A percentile compares a stretch with the other conserved stretches of the same genome.
Evolutionary conservation across 352 stramenopile genomes (phyloP).

Genomic region (Pythium dissotocum): DNA sequence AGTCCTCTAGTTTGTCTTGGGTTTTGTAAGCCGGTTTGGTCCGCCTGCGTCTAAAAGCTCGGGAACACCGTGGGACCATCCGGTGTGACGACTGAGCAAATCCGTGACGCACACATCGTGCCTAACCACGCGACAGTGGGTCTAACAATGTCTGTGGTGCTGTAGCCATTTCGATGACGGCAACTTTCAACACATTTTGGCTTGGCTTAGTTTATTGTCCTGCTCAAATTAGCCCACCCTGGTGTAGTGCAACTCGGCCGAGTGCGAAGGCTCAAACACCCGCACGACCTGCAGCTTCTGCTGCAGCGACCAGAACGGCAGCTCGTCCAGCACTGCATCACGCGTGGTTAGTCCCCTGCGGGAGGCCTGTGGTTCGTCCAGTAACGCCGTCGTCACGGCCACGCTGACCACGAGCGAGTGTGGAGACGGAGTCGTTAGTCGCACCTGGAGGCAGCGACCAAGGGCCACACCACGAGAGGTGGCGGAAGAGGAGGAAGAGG

Average conservation of each 20-base stretch:
- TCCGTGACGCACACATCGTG: neutral
- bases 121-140: neutral
- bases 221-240: neutral
- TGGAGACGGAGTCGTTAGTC: neutral
- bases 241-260: conserved; percentile 2
- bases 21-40: neutral
- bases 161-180: conserved; percentile 1
- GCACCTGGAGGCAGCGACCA: conserved; percentile 9
- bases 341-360: neutral
- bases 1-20: neutral
- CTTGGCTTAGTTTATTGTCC: neutral
- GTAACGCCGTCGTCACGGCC: conserved; percentile 5
- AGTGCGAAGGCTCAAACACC: conserved; percentile 7
- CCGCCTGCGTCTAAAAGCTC: too few relatives aligned
- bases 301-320: conserved; percentile 10
- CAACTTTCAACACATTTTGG: neutral
- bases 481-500: neutral
- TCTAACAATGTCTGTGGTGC: neutral
- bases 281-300: conserved; percentile 14
- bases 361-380: neutral
- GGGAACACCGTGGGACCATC: too few relatives aligned
- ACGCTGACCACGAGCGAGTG: conserved; percentile 9
- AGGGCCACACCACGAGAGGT: neutral
- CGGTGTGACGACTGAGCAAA: neutral
- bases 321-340: conserved; percentile 7